Percentiles rank a stretch among this genome's conserved stretches.
Conservation (phyloP, 192 early-diverging fungal genomes). For the Backusella circina region DNA sequence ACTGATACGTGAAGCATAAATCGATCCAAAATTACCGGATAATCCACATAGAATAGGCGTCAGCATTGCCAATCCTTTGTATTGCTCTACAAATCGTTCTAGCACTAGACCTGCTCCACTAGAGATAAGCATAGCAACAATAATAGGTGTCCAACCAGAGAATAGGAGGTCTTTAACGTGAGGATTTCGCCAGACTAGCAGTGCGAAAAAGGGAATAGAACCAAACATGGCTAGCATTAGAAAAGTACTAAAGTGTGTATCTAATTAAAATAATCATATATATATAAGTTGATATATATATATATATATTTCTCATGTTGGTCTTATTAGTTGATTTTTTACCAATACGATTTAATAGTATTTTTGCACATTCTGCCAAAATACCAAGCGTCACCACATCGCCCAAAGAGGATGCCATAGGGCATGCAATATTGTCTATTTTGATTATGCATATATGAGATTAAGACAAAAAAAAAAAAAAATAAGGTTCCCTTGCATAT, state of each 20-base stretch:
- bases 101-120: conserved; percentile 64
- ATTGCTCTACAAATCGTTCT: conserved; percentile 64
- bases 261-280: conserved; percentile 13
- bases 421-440: conserved; percentile 73
- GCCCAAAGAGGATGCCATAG: conserved; percentile 69
- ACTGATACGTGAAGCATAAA: conserved; percentile 73
- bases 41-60: conserved; percentile 66
- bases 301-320: too few species aligned
- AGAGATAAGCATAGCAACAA: conserved; percentile 71
- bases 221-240: conserved; percentile 40
- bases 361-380: conserved; percentile 49
- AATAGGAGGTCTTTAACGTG: conserved; percentile 62
- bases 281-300: not conserved
- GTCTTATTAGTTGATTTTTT: conserved; percentile 7
- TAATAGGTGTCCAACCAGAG: conserved; percentile 73
- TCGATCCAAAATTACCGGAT: conserved; percentile 76
- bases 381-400: conserved; percentile 70
- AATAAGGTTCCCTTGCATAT: not conserved
- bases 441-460: not conserved
- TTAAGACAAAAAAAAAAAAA: too few species aligned
- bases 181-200: conserved; percentile 54
- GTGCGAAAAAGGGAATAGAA: conserved; percentile 44
- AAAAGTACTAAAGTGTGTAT: conserved; percentile 33
- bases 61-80: conserved; percentile 60
- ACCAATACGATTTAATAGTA: conserved; percentile 46